Base-by-base conservation (phyloP, 2,329 filamentous ascomycete species). In the Ophiostoma quercus region DNA sequence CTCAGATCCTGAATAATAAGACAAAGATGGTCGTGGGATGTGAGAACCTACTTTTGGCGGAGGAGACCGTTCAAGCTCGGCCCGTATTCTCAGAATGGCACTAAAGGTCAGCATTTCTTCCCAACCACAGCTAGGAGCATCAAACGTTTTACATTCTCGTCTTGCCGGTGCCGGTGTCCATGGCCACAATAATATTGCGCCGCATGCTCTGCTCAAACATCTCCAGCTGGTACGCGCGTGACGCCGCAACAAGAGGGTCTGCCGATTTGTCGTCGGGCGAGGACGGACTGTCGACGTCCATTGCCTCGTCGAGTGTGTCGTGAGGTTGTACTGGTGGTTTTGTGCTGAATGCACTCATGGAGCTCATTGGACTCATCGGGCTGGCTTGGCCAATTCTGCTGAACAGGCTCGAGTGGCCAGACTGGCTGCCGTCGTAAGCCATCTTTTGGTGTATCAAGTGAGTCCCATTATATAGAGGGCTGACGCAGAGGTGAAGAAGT, bases 91-190 rank as follows among this genome's bases (percentile, higher is more conserved):
- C 69, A 92, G 80, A 11, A 91, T 82, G 25, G 90, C 90, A 69
- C 88, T 91, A 69, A 1, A 32, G 6, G 68, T 71, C 22, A 60
- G 65, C 11, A 32, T 9, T 34, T 5, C 4, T 34, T 34, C n/a
- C n/a, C n/a, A n/a, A n/a, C n/a, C n/a, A n/a, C n/a, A n/a, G n/a
- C n/a, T n/a, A n/a, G n/a, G n/a, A n/a, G n/a, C n/a, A n/a, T n/a
- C n/a, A n/a, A n/a, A n/a, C n/a, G n/a, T n/a, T n/a, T n/a, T 29
- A 29, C 90, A 93, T 85, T 73, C 90, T 88, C 2, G 91, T 93
- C 77, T 94, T 94, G 1, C 91, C 91, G 73, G 86, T 92, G 1
- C 91, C 91, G 0, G 91, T 94, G 72, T 91, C 90, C 90, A 93
- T 93, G 34, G 87, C 87, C 68, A 92, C 87, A 73, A 94, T 92